Percentiles rank a stretch among this genome's conserved stretches.
phyloP scores from a whole-genome alignment of 2,329 filamentous ascomycete genomes.

The Myriosclerotinia duriaeana region DNA sequence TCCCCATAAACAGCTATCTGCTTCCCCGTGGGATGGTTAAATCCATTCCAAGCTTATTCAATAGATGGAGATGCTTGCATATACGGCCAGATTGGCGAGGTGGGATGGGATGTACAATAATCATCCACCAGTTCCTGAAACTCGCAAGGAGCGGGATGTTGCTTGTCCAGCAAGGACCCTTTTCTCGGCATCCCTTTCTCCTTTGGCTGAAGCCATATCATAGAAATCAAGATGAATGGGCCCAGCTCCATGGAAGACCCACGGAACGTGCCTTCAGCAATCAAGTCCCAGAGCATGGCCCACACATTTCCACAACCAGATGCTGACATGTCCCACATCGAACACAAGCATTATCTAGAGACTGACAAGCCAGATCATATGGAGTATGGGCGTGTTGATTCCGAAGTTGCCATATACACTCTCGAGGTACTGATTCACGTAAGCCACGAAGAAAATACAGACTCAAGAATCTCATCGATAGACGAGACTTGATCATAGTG shows the following conservation, averaged over 20 bases:
- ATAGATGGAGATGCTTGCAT: constrained; percentile 10
- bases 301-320: neutral
- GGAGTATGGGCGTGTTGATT: constrained; percentile 62
- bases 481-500: constrained; percentile 68
- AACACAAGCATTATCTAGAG: constrained; percentile 36
- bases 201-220: neutral
- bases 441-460: constrained; percentile 57
- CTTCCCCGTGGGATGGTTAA: constrained; percentile 22
- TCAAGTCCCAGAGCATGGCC: neutral
- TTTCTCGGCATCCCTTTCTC: neutral
- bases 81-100: neutral
- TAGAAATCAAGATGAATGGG: neutral
- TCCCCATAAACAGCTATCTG: constrained; percentile 10
- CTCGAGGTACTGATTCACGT: constrained; percentile 56
- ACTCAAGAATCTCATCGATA: constrained; percentile 65
- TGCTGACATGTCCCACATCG: constrained; percentile 6
- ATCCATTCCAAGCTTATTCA: constrained; percentile 4
- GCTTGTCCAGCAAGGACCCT: neutral
- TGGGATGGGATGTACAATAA: constrained; percentile 4
- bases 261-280: neutral
- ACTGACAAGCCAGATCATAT: constrained; percentile 45
- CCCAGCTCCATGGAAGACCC: neutral
- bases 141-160: neutral
- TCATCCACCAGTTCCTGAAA: neutral
- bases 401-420: constrained; percentile 70